phyloP scores from a whole-genome alignment of 192 early-diverging fungal species.

The Backusella sp. region DNA sequence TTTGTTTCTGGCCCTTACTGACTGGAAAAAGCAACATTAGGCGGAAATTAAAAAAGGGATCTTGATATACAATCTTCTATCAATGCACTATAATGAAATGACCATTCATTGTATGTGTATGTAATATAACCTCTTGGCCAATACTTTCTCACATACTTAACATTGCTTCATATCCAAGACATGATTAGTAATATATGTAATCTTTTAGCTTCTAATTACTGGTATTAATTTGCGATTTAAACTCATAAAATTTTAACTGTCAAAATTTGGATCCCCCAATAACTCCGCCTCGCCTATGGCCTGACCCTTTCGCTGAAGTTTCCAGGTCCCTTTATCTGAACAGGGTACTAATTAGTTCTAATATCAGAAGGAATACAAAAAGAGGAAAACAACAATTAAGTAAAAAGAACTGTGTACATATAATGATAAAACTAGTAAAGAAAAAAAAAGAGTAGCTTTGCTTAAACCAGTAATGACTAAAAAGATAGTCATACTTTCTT shows the following conservation, averaged over 20 bases:
- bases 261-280: neutral
- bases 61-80: neutral
- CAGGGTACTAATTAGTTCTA: neutral
- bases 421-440: neutral
- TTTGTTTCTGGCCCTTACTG: neutral
- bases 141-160: neutral
- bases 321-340: neutral
- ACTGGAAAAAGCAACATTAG: neutral
- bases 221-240: neutral
- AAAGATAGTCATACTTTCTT: neutral
- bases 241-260: conserved; percentile 1
- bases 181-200: neutral
- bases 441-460: neutral
- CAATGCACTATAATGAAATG: too few species aligned
- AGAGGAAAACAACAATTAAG: neutral
- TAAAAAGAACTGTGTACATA: neutral
- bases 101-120: neutral
- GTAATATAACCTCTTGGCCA: neutral
- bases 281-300: neutral
- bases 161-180: neutral
- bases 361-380: neutral
- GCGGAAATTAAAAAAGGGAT: neutral
- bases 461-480: neutral
- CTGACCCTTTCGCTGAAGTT: neutral
- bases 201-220: neutral